These are phyloP conservation scores for Ganoderma sinense DNA, from an alignment of 1,284 basidiomycete species.

Conservation along the genomic window DNA sequence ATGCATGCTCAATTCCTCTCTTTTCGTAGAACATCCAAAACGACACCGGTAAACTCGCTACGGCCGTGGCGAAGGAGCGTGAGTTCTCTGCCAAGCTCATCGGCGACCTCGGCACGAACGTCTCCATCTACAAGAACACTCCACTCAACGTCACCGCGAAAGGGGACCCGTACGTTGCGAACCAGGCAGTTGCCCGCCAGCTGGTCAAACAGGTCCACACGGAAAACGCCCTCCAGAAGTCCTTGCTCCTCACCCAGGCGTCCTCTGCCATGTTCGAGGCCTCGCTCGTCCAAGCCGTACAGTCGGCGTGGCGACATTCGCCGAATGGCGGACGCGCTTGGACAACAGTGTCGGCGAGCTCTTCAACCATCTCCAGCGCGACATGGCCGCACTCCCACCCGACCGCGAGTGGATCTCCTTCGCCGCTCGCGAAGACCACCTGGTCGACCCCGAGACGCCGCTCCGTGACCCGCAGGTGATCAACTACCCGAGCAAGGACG, in stretches of 20 bases:
- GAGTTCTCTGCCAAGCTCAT: constrained; percentile 91
- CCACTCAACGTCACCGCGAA: constrained; percentile 88
- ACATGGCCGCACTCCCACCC: constrained; percentile 88
- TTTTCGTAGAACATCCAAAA: constrained; percentile 92
- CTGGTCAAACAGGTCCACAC: constrained; percentile 95
- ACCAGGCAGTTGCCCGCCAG: constrained; percentile 86
- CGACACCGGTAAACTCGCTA: constrained; percentile 95
- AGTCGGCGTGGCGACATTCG: constrained; percentile 97
- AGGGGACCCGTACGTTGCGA: constrained; percentile 88
- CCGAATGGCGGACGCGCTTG: constrained; percentile 96
- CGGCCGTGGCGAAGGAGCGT: constrained; percentile 92
- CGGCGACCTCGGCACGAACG: constrained; percentile 87
- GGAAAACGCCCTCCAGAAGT: constrained; percentile 98
- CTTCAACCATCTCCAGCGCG: constrained; percentile 78
- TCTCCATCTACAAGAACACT: constrained; percentile 94
- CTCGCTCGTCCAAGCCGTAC: constrained; percentile 94
- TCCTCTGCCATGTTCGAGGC: constrained; percentile 98
- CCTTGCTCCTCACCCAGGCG: constrained; percentile 99
- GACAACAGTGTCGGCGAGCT: constrained; percentile 82
- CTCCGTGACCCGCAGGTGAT: constrained; percentile 84
- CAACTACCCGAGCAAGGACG: constrained; percentile 93
- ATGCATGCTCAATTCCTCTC: background rate
- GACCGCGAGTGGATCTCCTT: constrained; percentile 98
- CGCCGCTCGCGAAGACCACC: constrained; percentile 92
- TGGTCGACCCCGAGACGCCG: constrained; percentile 96